These are phyloP conservation scores for Candida tetrigidarum DNA, from an alignment of 1,139 yeast genomes.

Conservation along the genomic window DNA sequence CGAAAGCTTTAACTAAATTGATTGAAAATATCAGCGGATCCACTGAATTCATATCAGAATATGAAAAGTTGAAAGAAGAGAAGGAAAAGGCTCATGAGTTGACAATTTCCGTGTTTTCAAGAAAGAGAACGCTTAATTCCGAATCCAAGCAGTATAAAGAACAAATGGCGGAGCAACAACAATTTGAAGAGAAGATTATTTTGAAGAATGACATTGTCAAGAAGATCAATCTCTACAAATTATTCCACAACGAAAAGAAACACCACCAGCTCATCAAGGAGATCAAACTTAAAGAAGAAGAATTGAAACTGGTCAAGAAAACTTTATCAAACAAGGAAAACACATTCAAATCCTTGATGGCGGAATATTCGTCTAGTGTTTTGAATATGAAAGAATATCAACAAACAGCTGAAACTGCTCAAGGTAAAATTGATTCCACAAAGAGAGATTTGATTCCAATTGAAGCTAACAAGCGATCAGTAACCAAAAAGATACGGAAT, in stretches of 20 bases:
- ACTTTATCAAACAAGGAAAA: constrained; percentile 27
- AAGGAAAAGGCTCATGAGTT: constrained; percentile 69
- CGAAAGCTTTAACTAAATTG: constrained; percentile 71
- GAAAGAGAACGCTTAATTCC: constrained; percentile 71
- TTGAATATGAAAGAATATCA: constrained; percentile 46
- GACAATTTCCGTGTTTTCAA: constrained; percentile 67
- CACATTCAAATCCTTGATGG: constrained; percentile 34
- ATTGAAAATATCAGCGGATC: constrained; percentile 90
- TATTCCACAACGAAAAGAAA: constrained; percentile 66
- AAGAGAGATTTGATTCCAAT: constrained; percentile 59
- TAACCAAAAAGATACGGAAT: constrained; percentile 49
- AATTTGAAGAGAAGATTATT: constrained; percentile 59
- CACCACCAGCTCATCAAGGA: constrained; percentile 36
- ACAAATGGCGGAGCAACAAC: constrained; percentile 74
- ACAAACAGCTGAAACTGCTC: constrained; percentile 39
- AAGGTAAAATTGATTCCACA: constrained; percentile 40
- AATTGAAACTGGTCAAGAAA: constrained; percentile 32
- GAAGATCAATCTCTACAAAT: constrained; percentile 61
- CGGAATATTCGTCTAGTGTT: constrained; percentile 52
- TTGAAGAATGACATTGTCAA: constrained; percentile 52
- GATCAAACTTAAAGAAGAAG: constrained; percentile 28
- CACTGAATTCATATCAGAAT: constrained; percentile 64
- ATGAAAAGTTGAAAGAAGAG: constrained; percentile 67
- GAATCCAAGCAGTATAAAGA: constrained; percentile 83
- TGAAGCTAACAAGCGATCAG: constrained; percentile 55